Conservation (phyloP, 1,284 basidiomycete genomes). For the Cystobasidiaceae sp. region DNA sequence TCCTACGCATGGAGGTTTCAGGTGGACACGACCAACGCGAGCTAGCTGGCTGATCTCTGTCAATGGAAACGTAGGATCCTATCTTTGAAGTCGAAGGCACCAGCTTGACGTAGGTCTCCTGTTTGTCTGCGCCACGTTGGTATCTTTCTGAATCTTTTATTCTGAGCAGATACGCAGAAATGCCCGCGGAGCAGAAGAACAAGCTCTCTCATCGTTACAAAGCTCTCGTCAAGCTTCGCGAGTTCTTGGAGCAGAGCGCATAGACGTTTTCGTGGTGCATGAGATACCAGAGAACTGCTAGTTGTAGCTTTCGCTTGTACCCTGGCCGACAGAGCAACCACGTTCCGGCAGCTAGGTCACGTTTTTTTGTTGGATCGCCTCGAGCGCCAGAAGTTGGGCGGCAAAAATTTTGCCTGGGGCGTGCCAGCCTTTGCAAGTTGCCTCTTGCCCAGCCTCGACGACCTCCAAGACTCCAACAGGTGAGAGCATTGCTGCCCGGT, state of each 20-base stretch:
- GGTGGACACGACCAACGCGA: too few relatives aligned
- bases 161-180: slow-evolving; percentile 75
- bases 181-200: slow-evolving; percentile 79
- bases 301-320: not conserved
- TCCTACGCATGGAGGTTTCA: not conserved
- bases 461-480: too few relatives aligned
- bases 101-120: slow-evolving; percentile 63
- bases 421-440: not conserved
- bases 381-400: too few relatives aligned
- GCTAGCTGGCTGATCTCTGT: too few relatives aligned
- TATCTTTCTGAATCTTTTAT: slow-evolving; percentile 6
- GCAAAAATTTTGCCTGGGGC: too few relatives aligned
- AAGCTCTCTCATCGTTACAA: slow-evolving; percentile 81
- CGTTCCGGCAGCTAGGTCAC: too few relatives aligned
- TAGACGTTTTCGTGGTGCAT: slow-evolving; percentile 8
- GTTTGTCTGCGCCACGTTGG: not conserved
- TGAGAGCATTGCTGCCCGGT: too few relatives aligned
- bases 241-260: slow-evolving; percentile 53
- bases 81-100: slow-evolving; percentile 70
- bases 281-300: too few relatives aligned
- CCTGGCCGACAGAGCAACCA: too few relatives aligned
- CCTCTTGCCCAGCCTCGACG: not conserved
- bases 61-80: slow-evolving; percentile 69
- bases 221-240: slow-evolving; percentile 73
- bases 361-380: too few relatives aligned